Percentiles rank a stretch among this genome's conserved stretches.
Conservation (phyloP, 495 filamentous ascomycete species). For the Penicillium psychrofluorescens region DNA sequence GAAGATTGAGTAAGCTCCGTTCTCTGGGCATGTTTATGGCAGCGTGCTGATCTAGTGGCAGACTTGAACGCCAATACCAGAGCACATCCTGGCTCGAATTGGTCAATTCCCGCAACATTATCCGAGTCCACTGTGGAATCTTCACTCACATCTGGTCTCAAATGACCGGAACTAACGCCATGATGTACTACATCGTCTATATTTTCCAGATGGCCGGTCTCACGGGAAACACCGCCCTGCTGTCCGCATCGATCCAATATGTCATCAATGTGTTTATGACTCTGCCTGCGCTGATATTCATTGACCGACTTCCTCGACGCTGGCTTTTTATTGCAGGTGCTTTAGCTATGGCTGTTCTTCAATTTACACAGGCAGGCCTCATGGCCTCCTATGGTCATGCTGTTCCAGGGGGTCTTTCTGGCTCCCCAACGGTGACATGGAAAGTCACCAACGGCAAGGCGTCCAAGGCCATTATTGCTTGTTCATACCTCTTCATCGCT, state of each 20-base stretch:
- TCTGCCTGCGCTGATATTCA: conserved; percentile 50
- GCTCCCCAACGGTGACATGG: conserved; percentile 48
- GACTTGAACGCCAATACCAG: conserved; percentile 20
- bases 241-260: conserved; percentile 71
- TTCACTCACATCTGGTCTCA: conserved; percentile 73
- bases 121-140: conserved; percentile 64
- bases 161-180: conserved; percentile 70
- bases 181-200: conserved; percentile 71
- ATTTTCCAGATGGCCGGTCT: conserved; percentile 52
- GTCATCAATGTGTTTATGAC: conserved; percentile 68
- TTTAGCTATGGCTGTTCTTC: conserved; percentile 39
- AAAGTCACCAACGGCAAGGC: conserved; percentile 40
- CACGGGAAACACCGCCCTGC: conserved; percentile 36
- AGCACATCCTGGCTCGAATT: conserved; percentile 51
- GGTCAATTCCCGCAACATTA: conserved; percentile 53
- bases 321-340: conserved; percentile 45
- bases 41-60: not conserved
- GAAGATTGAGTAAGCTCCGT: conserved; percentile 10
- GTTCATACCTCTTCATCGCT: conserved; percentile 59
- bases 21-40: no score
- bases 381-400: conserved; percentile 55
- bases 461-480: conserved; percentile 51
- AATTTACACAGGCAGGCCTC: conserved; percentile 48
- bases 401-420: conserved; percentile 27
- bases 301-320: conserved; percentile 48